Base-by-base conservation (phyloP, 192 early-diverging fungal genomes). In the Linnemannia elongata region DNA sequence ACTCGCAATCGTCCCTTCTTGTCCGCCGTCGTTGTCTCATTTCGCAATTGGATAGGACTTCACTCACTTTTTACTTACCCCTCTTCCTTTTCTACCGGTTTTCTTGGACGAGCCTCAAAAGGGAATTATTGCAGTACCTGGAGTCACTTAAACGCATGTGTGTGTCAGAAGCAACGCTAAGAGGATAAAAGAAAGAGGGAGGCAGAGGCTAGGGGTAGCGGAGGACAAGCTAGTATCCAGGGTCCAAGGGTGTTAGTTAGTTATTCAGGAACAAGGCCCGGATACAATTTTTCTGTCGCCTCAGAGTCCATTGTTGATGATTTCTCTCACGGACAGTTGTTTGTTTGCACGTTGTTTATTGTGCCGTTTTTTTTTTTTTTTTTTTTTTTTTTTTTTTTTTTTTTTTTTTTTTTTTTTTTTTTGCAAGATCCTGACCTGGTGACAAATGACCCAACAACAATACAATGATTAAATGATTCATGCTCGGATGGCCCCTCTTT, bases 1-100 rank as follows among this genome's bases (percentile, higher is more conserved):
- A 66, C 60, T 66, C 60, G 60, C 27, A 66, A 15, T 66, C 60
- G 60, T 66, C 60, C 60, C 60, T 33, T 30, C 13, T 66, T 66
- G 70, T 70, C 69, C 38, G 69, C 15, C 69, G 0, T 70, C 8
- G 33, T 72, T 72, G 39, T 72, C 39, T 72, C 20, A 42, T 42
- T 38, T 41, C 39, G 38, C 35, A 72, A 42, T 38, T 38, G 41
- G 70, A 72, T 18, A 41, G n/a, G 39, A 42, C 30, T 4, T 22
- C 22, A 72, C 20, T 20, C 70, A 36, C 22, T 1, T 24, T 24
- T 41, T 38, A 13, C 60, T 66, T 55, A 22, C 20, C 6, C 3
- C 1, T 8, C 24, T 15, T 66, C n/a, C 24, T 15, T 66, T 66
- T 66, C 30, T 30, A 33, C 27, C 60, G 60, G 33, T 10, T 27